A percentile compares a stretch with the other conserved stretches of the same genome.
These are phyloP conservation scores for Tetracentron sinense DNA, from an alignment of 164 flowering plant species.

Conservation along the genomic window DNA sequence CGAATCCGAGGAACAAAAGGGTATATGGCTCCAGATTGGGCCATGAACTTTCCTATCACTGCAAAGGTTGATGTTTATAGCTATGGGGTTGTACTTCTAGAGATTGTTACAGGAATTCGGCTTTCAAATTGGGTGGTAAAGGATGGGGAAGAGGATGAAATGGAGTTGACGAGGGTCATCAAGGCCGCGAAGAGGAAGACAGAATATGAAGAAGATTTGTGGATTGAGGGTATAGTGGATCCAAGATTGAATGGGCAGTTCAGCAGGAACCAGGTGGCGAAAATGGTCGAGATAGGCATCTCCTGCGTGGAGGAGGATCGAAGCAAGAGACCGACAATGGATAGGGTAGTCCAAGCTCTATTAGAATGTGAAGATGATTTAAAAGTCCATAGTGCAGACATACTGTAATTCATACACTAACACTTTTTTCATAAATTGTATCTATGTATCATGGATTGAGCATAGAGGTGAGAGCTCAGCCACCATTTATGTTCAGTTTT, in stretches of 20 bases:
- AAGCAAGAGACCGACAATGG: neutral
- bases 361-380: neutral
- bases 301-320: neutral
- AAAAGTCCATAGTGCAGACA: neutral
- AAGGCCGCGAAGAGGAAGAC: neutral
- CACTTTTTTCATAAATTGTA: too few relatives aligned
- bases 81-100: neutral
- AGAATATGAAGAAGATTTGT: neutral
- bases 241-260: neutral
- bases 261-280: neutral
- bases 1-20: neutral
- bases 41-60: neutral
- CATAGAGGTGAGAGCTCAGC: neutral
- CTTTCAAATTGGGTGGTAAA: neutral
- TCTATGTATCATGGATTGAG: neutral
- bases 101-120: neutral
- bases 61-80: neutral
- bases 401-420: too few relatives aligned
- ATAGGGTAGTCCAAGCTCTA: neutral
- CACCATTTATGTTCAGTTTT: too few relatives aligned
- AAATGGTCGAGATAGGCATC: neutral
- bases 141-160: neutral
- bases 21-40: neutral
- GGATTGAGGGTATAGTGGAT: neutral
- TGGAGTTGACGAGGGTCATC: neutral